These are phyloP conservation scores for Ceratobasidium sp. DNA, from an alignment of 1,284 basidiomycete genomes.

Conservation along the genomic window DNA sequence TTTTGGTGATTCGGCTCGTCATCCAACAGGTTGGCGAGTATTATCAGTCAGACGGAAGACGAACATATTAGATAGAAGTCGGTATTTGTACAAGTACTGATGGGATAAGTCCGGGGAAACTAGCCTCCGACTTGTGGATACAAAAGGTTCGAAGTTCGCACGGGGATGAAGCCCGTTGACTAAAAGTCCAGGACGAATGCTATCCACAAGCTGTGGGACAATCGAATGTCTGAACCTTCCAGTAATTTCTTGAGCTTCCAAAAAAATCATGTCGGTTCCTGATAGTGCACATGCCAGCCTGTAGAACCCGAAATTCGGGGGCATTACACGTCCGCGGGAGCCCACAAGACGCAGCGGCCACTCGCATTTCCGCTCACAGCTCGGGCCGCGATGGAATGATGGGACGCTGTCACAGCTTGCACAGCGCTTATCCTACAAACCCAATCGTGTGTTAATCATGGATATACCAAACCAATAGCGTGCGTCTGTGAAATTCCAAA, in stretches of 20 bases:
- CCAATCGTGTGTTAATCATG: background rate
- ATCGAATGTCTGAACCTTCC: background rate
- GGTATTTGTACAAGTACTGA: background rate
- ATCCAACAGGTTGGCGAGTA: background rate
- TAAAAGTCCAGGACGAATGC: background rate
- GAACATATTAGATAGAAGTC: background rate
- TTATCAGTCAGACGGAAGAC: background rate
- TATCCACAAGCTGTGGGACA: background rate
- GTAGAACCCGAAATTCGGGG: background rate
- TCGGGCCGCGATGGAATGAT: slow-evolving; percentile 75
- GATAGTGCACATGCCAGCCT: too few species aligned
- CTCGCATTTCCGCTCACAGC: slow-evolving; percentile 78
- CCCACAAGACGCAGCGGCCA: slow-evolving; percentile 83
- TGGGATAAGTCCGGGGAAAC: background rate
- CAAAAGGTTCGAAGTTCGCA: background rate
- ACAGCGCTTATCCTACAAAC: slow-evolving; percentile 73
- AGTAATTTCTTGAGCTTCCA: too few species aligned
- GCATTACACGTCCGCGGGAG: slow-evolving; percentile 55
- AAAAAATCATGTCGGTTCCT: too few species aligned
- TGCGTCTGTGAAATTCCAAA: background rate
- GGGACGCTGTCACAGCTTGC: slow-evolving; percentile 87
- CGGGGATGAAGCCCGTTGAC: background rate
- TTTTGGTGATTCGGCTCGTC: background rate
- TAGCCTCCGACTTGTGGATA: background rate
- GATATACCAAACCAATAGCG: background rate